Percentiles rank a stretch among this genome's conserved stretches.
Conservation (phyloP, 192 early-diverging fungal species). For the Allomyces macrogynus region DNA sequence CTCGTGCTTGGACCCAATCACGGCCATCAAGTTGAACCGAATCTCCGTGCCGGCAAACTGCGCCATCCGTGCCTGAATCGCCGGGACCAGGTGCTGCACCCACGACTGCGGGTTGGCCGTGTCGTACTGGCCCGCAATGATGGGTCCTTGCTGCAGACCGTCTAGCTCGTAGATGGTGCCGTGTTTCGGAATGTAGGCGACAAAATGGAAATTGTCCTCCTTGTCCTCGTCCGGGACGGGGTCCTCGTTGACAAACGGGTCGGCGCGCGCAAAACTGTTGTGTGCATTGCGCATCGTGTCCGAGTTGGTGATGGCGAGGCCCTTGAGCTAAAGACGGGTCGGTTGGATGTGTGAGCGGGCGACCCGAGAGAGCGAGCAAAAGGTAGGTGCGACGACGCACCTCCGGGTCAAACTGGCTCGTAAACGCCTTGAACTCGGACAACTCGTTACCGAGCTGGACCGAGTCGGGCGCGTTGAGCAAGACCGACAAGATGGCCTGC, state of each 20-base stretch:
- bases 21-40: conserved; percentile 60
- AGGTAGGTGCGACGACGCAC: conserved; percentile 14
- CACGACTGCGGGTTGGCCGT: no score
- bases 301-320: conserved; percentile 56
- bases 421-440: conserved; percentile 43
- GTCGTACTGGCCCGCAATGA: conserved; percentile 6
- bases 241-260: conserved; percentile 47
- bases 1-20: conserved; percentile 42
- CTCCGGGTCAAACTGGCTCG: conserved; percentile 46
- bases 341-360: background rate
- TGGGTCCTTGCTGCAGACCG: conserved; percentile 42
- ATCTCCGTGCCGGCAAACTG: conserved; percentile 38
- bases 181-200: conserved; percentile 51
- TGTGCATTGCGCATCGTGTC: conserved; percentile 54
- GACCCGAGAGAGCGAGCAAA: background rate
- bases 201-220: conserved; percentile 61
- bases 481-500: conserved; percentile 60
- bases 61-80: conserved; percentile 48
- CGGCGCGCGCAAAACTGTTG: conserved; percentile 59
- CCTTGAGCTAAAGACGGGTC: conserved; percentile 30
- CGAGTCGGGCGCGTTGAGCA: conserved; percentile 36
- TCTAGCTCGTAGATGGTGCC: conserved; percentile 60
- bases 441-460: conserved; percentile 57
- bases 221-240: conserved; percentile 25
- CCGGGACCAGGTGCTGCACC: conserved; percentile 31